Conservation (phyloP, 257 asterid genomes). For the Plectranthus barbatus region DNA sequence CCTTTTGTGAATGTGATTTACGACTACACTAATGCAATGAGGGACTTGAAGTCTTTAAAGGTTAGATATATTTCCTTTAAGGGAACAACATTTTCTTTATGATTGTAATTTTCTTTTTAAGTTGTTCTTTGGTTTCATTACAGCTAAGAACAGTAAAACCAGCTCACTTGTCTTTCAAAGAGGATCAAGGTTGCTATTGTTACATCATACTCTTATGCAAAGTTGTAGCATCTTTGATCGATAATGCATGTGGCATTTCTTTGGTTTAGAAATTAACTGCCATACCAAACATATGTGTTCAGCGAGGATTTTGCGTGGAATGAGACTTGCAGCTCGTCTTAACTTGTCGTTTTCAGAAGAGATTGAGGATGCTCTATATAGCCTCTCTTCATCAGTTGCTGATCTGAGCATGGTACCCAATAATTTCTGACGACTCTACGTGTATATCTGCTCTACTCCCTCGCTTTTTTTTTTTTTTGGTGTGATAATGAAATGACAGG, state of each 20-base stretch:
- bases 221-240: constrained; percentile 6
- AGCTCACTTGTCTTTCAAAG: constrained; percentile 68
- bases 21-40: constrained; percentile 65
- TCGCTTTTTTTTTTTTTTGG: no score
- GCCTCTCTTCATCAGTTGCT: constrained; percentile 48
- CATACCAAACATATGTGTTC: constrained; percentile 15
- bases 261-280: neutral
- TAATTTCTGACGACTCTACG: neutral
- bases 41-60: constrained; percentile 62
- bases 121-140: constrained; percentile 21
- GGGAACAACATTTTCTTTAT: neutral
- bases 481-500: neutral
- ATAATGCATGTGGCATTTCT: neutral
- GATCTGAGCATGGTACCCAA: constrained; percentile 39
- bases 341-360: constrained; percentile 65
- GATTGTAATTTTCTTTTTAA: neutral
- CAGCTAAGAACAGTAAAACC: constrained; percentile 79
- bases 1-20: constrained; percentile 55
- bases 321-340: constrained; percentile 96
- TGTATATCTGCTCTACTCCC: no score
- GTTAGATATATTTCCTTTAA: constrained; percentile 31
- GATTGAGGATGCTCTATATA: constrained; percentile 56
- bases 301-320: constrained; percentile 94
- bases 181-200: constrained; percentile 62
- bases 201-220: constrained; percentile 13